Conservation (phyloP, 352 stramenopile species). For the Pythium vanterpoolii region DNA sequence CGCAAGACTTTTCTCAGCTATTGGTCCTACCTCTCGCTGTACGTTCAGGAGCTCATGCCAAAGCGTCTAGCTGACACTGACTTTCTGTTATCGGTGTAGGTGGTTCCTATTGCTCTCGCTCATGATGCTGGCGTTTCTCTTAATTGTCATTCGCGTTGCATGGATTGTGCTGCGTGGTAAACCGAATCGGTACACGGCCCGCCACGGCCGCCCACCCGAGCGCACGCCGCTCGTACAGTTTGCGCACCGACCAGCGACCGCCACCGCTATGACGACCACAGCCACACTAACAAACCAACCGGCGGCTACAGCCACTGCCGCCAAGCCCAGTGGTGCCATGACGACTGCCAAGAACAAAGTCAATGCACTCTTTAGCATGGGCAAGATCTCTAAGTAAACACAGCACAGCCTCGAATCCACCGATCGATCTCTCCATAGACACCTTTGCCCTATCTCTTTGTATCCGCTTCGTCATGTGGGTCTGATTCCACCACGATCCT, state of each 20-base stretch:
- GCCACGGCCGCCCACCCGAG: constrained; percentile 19
- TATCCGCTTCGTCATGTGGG: neutral
- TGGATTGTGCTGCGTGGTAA: constrained; percentile 21
- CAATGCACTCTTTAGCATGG: neutral
- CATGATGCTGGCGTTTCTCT: constrained; percentile 18
- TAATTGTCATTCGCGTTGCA: constrained; percentile 20
- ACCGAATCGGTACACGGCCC: constrained; percentile 14
- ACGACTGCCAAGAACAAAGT: neutral
- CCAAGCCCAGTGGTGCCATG: neutral
- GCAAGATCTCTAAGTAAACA: constrained; percentile 7
- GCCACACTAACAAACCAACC: neutral
- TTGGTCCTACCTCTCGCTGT: constrained; percentile 29
- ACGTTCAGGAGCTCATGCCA: neutral
- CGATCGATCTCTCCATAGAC: constrained; percentile 1
- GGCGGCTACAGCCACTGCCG: too few relatives aligned
- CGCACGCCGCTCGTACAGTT: constrained; percentile 21
- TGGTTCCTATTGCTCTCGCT: constrained; percentile 21
- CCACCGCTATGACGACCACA: neutral
- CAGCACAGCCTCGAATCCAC: neutral
- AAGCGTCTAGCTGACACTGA: neutral
- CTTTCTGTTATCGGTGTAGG: constrained; percentile 4
- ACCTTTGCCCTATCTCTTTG: neutral
- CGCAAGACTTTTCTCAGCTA: constrained; percentile 26
- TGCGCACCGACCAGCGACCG: neutral
- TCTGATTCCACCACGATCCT: neutral